Evolutionary conservation across 805 yeast genomes (phyloP), one percentile per base, ranked within the genome.

Genomic region (Sporopachydermia lactativora): DNA sequence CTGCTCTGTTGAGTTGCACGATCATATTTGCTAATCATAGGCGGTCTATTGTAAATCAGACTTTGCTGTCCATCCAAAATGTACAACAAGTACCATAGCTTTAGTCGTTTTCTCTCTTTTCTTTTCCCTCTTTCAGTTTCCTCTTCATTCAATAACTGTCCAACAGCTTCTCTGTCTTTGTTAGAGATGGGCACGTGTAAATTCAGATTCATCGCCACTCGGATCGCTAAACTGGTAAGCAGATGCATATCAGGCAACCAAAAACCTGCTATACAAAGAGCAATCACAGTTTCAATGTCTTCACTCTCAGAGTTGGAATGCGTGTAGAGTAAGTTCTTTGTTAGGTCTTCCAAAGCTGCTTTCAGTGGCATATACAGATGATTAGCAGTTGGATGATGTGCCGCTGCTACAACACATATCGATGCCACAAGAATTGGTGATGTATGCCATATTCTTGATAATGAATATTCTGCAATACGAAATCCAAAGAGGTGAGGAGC

Each of bases 11-110:
- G 55, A 13, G 75, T 51, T 3, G 71, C 50, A 19, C 58, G 60
- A 42, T 75, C 81, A 39, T 47, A 36, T 18, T 57, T 51, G 40
- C 64, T 62, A n/a, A 77, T 66, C 36, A 77, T 51, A 0, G 81
- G 73, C 42, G 71, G 71, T 47, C 80, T 64, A 46, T 73, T 71
- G 48, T 68, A 71, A 0, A 77, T 68, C 49, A 77, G 56, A 46
- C 81, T 72, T 47, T 77, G 83, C 47, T 78, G 81, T 0, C 83
- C 82, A 55, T 78, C 85, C 31, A 77, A 57, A 5, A 76, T 70
- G 53, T 73, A 78, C 15, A 78, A 56, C 43, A 78, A 58, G 51
- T 77, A 78, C 85, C 85, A 78, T 36, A 78, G 57, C 48, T 74
- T 75, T 38, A 77, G 55, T 39, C 72, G 60, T 37, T 73, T 72